Evolutionary conservation across 495 filamentous ascomycete species (phyloP).

Genomic region (Chaetomium cochliodes): DNA sequence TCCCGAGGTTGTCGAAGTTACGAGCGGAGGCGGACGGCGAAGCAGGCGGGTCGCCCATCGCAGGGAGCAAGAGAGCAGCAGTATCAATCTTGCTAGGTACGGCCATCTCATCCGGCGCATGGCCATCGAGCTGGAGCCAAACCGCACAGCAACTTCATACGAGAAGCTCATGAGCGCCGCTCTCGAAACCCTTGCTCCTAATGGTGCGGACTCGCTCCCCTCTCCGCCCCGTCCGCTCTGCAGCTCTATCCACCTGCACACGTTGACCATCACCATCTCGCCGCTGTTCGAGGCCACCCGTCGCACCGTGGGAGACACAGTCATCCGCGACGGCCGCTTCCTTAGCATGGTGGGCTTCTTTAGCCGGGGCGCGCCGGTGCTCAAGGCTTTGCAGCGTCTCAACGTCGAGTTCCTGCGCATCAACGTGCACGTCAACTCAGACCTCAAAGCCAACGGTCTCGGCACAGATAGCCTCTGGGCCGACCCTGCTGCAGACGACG

Average conservation of each 20-base stretch:
- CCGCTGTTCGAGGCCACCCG: conserved; percentile 9
- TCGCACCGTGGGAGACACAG: background rate
- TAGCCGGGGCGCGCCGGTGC: conserved; percentile 1
- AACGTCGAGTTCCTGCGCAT: conserved; percentile 30
- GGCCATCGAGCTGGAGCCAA: conserved; percentile 39
- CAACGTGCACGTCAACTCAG: conserved; percentile 28
- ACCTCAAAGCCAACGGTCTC: background rate
- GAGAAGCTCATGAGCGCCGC: conserved; percentile 26
- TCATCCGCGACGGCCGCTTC: conserved; percentile 9
- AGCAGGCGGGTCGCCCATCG: background rate
- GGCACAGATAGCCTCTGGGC: background rate
- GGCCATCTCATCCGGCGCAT: conserved; percentile 42
- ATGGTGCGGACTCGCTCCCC: background rate
- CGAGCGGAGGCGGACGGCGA: background rate
- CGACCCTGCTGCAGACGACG: background rate
- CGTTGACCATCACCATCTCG: conserved; percentile 34
- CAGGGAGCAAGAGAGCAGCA: background rate
- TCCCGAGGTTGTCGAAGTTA: conserved; percentile 9
- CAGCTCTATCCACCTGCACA: conserved; percentile 33
- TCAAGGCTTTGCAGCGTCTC: conserved; percentile 26
- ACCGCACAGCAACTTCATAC: conserved; percentile 31
- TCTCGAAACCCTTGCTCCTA: conserved; percentile 19
- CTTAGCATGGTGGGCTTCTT: conserved; percentile 32
- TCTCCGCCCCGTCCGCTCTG: background rate
- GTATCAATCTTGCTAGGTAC: conserved; percentile 37